Base-by-base conservation (phyloP, 495 filamentous ascomycete genomes). In the Xeromyces bisporus region DNA sequence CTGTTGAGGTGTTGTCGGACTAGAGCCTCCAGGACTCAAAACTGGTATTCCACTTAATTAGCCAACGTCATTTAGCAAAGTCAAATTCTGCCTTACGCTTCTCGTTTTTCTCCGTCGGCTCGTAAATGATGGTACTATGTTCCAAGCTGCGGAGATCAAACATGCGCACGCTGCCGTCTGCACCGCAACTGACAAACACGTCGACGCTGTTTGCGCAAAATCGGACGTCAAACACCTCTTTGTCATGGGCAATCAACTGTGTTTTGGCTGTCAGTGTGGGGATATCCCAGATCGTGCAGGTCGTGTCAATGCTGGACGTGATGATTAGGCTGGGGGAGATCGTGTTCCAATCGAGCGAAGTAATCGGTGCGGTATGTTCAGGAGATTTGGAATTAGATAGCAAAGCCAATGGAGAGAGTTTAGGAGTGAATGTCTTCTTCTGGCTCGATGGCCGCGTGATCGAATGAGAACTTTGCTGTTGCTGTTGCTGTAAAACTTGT, bases 241-340 rank as follows among this genome's bases (percentile, higher is more conserved):
- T 96, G 55, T 99, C 89, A 45, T 99, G 89, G 15, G 89, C 89
- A 53, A 99, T 99, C 9, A 99, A 58, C 52, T 99, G 89, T 2
- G 89, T 99, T 55, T 99, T 99, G 9, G 89, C 89, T 1, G 89
- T 99, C 37, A 99, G 58, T 2, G 89, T 93, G 2, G 89, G 89
- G 17, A 99, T 99, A 45, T 99, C 89, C 89, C 89, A 99, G 34
- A 99, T 96, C n/a, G 89, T 99, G 56, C 89, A 99, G 1, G 89
- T 99, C 0, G 89, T 99, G 49, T 99, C 89, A 38, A 99, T 99
- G 50, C 87, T 94, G 2, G 82, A 92, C 0, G 89, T 99, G 38
- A 99, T 99, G 44, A 99, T 99, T 23, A 96, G 58, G 48, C 85
- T 93, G 3, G 89, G 89, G 3, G 81, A 89, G 26, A 96, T 74